A percentile compares a stretch with the other conserved stretches of the same genome.
phyloP scores from a whole-genome alignment of 139 green algal species.

The Spirogloea muscicola region DNA sequence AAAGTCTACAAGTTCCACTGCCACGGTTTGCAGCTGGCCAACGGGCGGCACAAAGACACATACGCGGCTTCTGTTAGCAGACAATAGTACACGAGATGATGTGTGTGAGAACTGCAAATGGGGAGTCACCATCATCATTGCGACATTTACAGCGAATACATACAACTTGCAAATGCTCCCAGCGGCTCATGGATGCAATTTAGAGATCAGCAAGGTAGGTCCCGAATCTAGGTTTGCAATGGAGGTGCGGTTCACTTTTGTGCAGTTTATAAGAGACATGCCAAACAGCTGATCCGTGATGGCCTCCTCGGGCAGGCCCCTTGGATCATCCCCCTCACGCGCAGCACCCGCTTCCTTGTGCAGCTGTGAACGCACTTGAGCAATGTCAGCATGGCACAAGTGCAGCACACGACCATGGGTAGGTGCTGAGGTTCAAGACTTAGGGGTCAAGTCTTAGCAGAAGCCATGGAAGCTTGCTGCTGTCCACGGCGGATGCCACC shows the following conservation, averaged over 20 bases:
- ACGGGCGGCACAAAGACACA: too few species aligned
- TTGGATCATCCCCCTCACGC: neutral
- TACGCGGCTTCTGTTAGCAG: too few species aligned
- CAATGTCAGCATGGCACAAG: neutral
- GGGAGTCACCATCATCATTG: neutral
- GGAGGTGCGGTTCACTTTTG: constrained; percentile 13
- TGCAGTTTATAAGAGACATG: neutral
- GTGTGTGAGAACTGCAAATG: constrained; percentile 4
- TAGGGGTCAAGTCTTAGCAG: neutral
- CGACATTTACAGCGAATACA: too few species aligned
- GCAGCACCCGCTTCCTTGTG: constrained; percentile 27
- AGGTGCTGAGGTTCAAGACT: neutral
- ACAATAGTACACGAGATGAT: neutral
- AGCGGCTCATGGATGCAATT: too few species aligned
- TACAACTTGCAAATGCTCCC: too few species aligned
- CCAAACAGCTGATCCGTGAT: constrained; percentile 33
- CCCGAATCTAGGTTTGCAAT: too few species aligned
- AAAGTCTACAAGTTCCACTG: too few species aligned
- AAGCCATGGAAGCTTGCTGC: neutral
- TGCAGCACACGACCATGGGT: neutral
- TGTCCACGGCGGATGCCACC: neutral
- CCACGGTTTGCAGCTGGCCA: too few species aligned
- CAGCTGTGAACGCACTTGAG: constrained; percentile 4
- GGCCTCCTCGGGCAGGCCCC: neutral
- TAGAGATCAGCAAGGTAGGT: too few species aligned